Evolutionary conservation across 257 asterid species (phyloP).

Genomic region (Verbascum thapsus): DNA sequence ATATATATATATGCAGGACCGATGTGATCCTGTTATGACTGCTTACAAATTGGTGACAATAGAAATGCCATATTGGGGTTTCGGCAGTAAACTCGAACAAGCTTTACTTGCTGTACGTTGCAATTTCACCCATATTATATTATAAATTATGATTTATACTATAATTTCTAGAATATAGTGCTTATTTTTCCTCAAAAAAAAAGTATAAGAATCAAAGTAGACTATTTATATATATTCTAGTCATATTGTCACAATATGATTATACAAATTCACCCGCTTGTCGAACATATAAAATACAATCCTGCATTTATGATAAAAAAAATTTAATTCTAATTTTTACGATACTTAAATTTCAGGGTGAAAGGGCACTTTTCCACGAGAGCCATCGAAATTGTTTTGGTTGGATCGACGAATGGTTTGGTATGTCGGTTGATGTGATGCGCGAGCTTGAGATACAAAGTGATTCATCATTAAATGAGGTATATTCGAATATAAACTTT

Average conservation of each 20-base stretch:
- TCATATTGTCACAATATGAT: neutral
- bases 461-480: slow-evolving; percentile 74
- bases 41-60: slow-evolving; percentile 90
- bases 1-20: no score
- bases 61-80: slow-evolving; percentile 92
- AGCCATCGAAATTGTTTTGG: slow-evolving; percentile 78
- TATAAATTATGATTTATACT: neutral
- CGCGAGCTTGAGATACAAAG: slow-evolving; percentile 80
- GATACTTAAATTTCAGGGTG: slow-evolving; percentile 55
- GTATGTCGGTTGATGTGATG: slow-evolving; percentile 66
- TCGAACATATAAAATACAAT: no score
- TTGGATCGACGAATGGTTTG: slow-evolving; percentile 94
- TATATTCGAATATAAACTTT: slow-evolving; percentile 22
- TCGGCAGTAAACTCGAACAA: slow-evolving; percentile 76
- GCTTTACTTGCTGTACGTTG: slow-evolving; percentile 68
- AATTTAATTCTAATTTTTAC: neutral
- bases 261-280: neutral
- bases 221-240: neutral
- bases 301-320: no score
- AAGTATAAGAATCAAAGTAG: neutral
- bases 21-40: slow-evolving; percentile 83
- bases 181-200: no score
- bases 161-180: no score
- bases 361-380: slow-evolving; percentile 83
- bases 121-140: slow-evolving; percentile 15